These are phyloP conservation scores for Didymella arachidicola DNA, from an alignment of 2,329 filamentous ascomycete genomes.

Conservation along the genomic window DNA sequence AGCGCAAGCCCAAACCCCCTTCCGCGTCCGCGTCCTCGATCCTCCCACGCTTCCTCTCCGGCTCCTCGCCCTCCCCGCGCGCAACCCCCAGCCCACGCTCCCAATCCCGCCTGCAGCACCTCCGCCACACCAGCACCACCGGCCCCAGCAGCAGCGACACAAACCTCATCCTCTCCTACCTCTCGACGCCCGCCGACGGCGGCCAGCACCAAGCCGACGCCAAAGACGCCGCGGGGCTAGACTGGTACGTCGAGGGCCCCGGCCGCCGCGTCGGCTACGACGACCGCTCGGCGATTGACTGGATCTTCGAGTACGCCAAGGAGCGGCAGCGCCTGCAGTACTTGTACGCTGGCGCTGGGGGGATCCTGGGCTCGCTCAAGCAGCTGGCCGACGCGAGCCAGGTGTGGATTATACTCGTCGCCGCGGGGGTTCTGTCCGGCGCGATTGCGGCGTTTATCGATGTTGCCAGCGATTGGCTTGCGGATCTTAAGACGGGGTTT, in stretches of 20 bases:
- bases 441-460: conserved; percentile 88
- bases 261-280: conserved; percentile 93
- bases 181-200: conserved; percentile 50
- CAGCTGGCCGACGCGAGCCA: conserved; percentile 84
- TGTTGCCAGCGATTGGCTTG: conserved; percentile 90
- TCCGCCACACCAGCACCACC: conserved; percentile 31
- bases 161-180: conserved; percentile 54
- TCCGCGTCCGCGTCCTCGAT: conserved; percentile 44
- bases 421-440: conserved; percentile 85
- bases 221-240: conserved; percentile 59
- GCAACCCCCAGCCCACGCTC: conserved; percentile 35
- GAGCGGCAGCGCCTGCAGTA: conserved; percentile 87
- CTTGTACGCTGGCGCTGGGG: conserved; percentile 72
- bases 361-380: conserved; percentile 75
- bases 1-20: conserved; percentile 67
- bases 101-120: conserved; percentile 35
- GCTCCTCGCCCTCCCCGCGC: conserved; percentile 17
- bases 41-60: conserved; percentile 56
- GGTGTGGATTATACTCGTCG: conserved; percentile 87
- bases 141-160: conserved; percentile 42
- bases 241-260: conserved; percentile 92
- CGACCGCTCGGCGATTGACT: conserved; percentile 96
- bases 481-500: conserved; percentile 88
- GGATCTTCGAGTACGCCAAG: conserved; percentile 99
- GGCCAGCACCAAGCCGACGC: conserved; percentile 51